Percentiles rank a stretch among this genome's conserved stretches.
Conservation (phyloP, 495 filamentous ascomycete genomes). For the Amphirosellinia nigrospora region DNA sequence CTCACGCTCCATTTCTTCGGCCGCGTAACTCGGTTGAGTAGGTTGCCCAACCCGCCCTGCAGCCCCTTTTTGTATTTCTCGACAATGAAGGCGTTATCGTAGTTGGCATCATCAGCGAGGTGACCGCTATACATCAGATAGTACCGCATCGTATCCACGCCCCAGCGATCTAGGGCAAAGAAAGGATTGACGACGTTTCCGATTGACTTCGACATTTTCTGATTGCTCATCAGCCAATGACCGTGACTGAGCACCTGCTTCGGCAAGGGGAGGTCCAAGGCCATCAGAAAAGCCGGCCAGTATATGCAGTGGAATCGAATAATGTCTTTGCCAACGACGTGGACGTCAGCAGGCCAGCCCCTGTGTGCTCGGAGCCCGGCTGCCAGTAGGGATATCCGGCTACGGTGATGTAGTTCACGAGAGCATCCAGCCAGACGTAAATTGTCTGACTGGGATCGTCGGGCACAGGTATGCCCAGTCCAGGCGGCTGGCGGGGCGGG, state of each 20-base stretch:
- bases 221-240: conserved; percentile 88
- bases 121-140: conserved; percentile 82
- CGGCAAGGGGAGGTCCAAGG: conserved; percentile 82
- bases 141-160: conserved; percentile 84
- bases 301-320: conserved; percentile 95
- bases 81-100: conserved; percentile 78
- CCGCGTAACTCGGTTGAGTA: conserved; percentile 70
- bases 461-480: conserved; percentile 89
- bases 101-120: conserved; percentile 77
- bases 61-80: conserved; percentile 79
- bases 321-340: conserved; percentile 96
- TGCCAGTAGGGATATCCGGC: conserved; percentile 80
- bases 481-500: conserved; percentile 77
- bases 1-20: conserved; percentile 70
- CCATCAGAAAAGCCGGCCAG: conserved; percentile 96
- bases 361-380: conserved; percentile 59
- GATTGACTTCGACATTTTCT: conserved; percentile 94
- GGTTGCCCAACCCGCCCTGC: conserved; percentile 77
- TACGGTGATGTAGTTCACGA: conserved; percentile 90
- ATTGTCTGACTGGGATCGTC: conserved; percentile 86
- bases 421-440: conserved; percentile 96
- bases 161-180: conserved; percentile 88
- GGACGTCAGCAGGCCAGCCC: conserved; percentile 90
- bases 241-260: conserved; percentile 84
- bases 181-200: conserved; percentile 97